Base-by-base conservation (phyloP, 129 eudicot genomes). In the Flaveria robusta region DNA sequence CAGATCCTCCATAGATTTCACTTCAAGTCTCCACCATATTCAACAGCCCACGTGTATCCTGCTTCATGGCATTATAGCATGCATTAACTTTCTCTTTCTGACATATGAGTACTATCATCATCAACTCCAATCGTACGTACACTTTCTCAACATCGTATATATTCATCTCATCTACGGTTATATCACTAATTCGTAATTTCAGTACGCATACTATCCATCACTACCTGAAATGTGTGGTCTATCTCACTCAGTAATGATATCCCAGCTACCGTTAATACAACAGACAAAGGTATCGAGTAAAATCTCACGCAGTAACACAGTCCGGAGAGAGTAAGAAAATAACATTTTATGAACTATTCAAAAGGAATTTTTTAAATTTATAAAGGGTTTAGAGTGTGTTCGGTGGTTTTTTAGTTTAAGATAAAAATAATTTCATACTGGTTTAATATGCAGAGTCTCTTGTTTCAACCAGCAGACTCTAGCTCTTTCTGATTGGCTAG, bases 191-290 rank as follows among this genome's bases (percentile, higher is more conserved):
- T 18, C 2, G 1, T 49, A 47, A n/a, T 29, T n/a, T 67, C 1
- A 13, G 20, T 41, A 77, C 11, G 58, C 67, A 79, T 72, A 24
- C 46, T 63, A 79, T 72, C 73, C 19, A 20, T n/a, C 22, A 16
- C 39, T 27, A 50, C 14, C 45, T 34, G 55, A 71, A 79, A 71
- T 50, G 83, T 79, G 73, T 71, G 83, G 83, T 65, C 78, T 45
- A 16, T 71, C 58, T 37, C 15, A 9, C 18, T 60, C 70, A 5
- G 20, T 63, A 79, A 50, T 8, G 16, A 67, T 15, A 50, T 71
- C 66, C 72, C 73, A 76, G 71, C 77, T 59, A 79, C 70, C 22
- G 15, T 19, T 14, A 22, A 42, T 31, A 76, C 64, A 77, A 31
- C 12, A 5, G 5, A 31, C 37, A 31, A 31, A 31, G 4, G 1